These are phyloP conservation scores for Stentor coeruleus DNA, from an alignment of 73 alveolate genomes.

Conservation along the genomic window DNA sequence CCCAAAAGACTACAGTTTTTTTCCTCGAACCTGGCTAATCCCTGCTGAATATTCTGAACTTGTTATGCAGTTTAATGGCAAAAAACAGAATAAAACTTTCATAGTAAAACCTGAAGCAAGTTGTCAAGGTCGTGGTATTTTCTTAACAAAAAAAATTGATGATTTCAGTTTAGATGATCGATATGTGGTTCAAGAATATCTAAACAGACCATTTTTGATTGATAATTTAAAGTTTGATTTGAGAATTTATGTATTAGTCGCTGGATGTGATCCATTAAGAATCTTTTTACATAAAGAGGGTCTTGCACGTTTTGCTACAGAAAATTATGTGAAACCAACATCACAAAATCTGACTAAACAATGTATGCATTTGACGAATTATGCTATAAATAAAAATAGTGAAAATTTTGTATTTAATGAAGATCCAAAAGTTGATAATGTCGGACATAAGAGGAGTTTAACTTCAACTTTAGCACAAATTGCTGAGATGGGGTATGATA, in stretches of 20 bases:
- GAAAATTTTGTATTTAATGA: conserved; percentile 64
- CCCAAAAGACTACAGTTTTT: conserved; percentile 61
- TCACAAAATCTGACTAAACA: conserved; percentile 51
- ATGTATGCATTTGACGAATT: conserved; percentile 91
- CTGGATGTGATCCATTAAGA: conserved; percentile 91
- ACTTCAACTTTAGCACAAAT: conserved; percentile 42
- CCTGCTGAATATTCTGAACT: conserved; percentile 74
- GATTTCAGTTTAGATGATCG: conserved; percentile 65
- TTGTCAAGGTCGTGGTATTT: conserved; percentile 77
- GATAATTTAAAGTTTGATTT: conserved; percentile 87
- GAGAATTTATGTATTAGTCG: conserved; percentile 82
- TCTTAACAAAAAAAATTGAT: conserved; percentile 57
- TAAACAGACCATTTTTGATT: conserved; percentile 83
- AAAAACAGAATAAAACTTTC: conserved; percentile 58
- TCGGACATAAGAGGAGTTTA: conserved; percentile 67
- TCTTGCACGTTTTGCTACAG: conserved; percentile 81
- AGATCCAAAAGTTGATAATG: conserved; percentile 45
- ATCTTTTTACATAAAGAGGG: conserved; percentile 92
- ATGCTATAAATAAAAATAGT: conserved; percentile 77
- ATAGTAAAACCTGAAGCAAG: conserved; percentile 83
- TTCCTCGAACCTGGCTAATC: conserved; percentile 70
- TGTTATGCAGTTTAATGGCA: conserved; percentile 37
- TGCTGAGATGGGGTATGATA: conserved; percentile 53
- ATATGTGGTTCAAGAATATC: conserved; percentile 76
- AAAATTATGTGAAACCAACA: conserved; percentile 57